These are phyloP conservation scores for Prinsepia uniflora DNA, from an alignment of 306 rosid genomes.

Conservation along the genomic window DNA sequence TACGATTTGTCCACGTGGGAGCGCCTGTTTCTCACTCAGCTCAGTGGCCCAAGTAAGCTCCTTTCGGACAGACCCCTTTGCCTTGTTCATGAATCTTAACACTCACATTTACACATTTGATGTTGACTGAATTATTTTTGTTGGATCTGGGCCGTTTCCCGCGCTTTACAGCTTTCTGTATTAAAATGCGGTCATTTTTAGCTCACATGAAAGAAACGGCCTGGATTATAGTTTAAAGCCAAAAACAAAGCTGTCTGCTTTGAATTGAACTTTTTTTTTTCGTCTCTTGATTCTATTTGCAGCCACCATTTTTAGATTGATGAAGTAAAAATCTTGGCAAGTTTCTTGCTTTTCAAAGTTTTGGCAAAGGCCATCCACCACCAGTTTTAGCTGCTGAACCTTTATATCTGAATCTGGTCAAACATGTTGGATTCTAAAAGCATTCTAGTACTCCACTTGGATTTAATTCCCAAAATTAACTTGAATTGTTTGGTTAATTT, in stretches of 20 bases:
- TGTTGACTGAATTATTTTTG: background rate
- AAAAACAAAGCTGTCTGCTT: too few relatives aligned
- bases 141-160: slow-evolving; percentile 7
- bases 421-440: background rate
- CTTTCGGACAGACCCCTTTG: background rate
- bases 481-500: background rate
- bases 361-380: background rate
- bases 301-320: background rate
- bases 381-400: background rate
- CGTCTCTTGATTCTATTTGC: too few relatives aligned
- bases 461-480: background rate
- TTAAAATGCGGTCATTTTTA: too few relatives aligned
- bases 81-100: too few relatives aligned
- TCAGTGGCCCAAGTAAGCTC: slow-evolving; percentile 52
- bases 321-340: background rate
- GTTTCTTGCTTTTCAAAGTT: background rate
- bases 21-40: slow-evolving; percentile 65
- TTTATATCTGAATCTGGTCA: background rate
- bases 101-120: too few relatives aligned
- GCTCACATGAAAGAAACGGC: background rate
- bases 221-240: background rate
- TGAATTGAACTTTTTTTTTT: too few relatives aligned
- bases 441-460: background rate
- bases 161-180: background rate
- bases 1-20: slow-evolving; percentile 72